Conservation (phyloP, 768 basidiomycete species). For the Exidia glandulosa region DNA sequence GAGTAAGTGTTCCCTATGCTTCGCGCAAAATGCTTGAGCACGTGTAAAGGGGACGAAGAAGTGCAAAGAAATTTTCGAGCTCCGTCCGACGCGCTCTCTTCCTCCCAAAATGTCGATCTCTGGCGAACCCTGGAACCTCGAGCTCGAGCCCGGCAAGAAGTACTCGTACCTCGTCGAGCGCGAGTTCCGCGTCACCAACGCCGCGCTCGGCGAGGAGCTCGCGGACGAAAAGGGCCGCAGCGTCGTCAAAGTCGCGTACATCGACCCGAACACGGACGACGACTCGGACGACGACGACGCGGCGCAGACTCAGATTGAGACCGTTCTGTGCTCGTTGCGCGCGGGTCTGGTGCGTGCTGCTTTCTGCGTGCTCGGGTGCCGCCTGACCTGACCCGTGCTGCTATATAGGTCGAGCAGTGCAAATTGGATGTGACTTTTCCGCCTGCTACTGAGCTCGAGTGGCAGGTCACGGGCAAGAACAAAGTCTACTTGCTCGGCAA, state of each 20-base stretch:
- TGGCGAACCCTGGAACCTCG: neutral
- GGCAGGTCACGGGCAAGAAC: conserved; percentile 27
- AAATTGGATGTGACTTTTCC: conserved; percentile 23
- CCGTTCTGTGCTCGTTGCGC: conserved; percentile 19
- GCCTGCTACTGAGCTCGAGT: conserved; percentile 20
- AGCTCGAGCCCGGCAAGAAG: neutral
- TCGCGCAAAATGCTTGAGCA: too few relatives aligned
- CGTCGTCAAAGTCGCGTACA: conserved; percentile 8
- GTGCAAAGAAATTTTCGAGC: too few relatives aligned
- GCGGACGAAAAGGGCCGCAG: conserved; percentile 10
- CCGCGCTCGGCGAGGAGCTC: conserved; percentile 25
- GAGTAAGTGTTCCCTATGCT: too few relatives aligned
- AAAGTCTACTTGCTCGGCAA: neutral
- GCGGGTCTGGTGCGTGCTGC: conserved; percentile 20
- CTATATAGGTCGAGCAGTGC: conserved; percentile 21
- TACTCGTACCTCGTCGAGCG: neutral
- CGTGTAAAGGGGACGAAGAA: too few relatives aligned
- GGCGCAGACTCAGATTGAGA: neutral
- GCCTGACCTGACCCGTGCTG: neutral
- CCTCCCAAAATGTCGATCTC: too few relatives aligned
- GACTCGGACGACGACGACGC: conserved; percentile 13
- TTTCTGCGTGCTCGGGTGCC: neutral
- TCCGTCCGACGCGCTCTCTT: too few relatives aligned
- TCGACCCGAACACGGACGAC: conserved; percentile 10
- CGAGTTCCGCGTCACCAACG: conserved; percentile 21